phyloP scores from a whole-genome alignment of 257 asterid genomes.

The Solanum megistacrolobum region DNA sequence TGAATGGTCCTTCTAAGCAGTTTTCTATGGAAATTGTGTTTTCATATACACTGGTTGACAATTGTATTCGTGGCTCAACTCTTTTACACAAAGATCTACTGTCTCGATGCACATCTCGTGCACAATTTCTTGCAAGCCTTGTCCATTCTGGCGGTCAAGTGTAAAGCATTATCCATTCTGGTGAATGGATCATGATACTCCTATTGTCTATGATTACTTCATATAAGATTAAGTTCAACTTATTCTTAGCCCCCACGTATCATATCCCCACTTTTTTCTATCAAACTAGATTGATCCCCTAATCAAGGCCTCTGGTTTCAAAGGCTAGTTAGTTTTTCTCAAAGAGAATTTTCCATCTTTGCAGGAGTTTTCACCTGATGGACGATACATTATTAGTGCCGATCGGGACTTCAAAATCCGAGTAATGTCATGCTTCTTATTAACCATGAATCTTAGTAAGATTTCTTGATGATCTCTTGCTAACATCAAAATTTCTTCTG shows the following conservation, averaged over 20 bases:
- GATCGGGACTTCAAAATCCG: constrained; percentile 97
- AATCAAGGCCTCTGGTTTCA: background rate
- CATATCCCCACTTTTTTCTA: background rate
- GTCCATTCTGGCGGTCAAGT: background rate
- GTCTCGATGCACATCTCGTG: background rate
- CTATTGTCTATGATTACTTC: background rate
- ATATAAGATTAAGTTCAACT: background rate
- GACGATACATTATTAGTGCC: constrained; percentile 59
- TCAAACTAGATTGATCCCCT: background rate
- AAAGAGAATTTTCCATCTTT: background rate
- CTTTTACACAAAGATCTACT: background rate
- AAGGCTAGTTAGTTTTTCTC: background rate
- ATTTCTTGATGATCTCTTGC: background rate
- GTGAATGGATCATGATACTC: background rate
- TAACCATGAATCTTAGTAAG: background rate
- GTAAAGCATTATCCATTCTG: background rate
- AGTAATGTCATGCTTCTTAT: constrained; percentile 27
- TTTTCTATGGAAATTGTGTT: background rate
- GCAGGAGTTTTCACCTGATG: constrained; percentile 90
- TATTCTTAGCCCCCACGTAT: background rate
- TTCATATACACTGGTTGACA: background rate
- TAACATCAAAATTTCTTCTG: constrained; percentile 3
- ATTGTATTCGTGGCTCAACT: background rate
- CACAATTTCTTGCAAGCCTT: background rate
- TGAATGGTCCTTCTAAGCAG: background rate